These are phyloP conservation scores for Solanum ossicruentum DNA, from an alignment of 257 asterid species.

Conservation along the genomic window DNA sequence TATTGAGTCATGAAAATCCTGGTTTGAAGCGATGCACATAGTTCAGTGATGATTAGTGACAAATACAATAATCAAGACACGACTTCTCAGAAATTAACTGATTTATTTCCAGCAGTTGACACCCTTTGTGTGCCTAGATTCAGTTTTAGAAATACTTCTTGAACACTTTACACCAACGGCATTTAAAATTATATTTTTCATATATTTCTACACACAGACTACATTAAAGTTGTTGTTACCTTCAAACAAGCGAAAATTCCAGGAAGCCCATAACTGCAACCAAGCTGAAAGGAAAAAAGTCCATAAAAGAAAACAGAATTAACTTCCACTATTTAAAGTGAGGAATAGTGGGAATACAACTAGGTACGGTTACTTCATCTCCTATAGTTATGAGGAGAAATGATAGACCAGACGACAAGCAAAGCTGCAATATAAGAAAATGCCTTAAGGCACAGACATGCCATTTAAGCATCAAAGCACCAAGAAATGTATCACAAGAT, in stretches of 20 bases:
- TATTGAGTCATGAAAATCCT: background rate
- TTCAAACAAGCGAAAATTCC: slow-evolving; percentile 26
- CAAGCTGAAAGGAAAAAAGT: slow-evolving; percentile 12
- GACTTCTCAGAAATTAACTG: background rate
- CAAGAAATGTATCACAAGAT: background rate
- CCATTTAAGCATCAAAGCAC: background rate
- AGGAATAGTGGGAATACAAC: background rate
- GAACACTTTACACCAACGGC: background rate
- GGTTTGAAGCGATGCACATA: background rate
- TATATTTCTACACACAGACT: background rate
- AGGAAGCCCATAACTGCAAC: slow-evolving; percentile 20
- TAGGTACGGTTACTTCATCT: background rate
- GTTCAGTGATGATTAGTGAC: background rate
- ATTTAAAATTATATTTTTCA: background rate
- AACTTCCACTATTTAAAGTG: background rate
- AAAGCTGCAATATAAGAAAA: background rate
- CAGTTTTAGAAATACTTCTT: background rate
- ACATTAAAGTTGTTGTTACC: slow-evolving; percentile 8
- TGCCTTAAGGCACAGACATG: background rate
- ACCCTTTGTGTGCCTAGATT: background rate
- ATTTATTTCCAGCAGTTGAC: background rate
- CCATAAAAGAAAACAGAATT: background rate
- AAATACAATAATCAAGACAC: background rate
- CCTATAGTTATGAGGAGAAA: background rate
- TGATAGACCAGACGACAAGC: background rate